phyloP scores from a whole-genome alignment of 2,329 filamentous ascomycete species.

The Alternaria sp. region DNA sequence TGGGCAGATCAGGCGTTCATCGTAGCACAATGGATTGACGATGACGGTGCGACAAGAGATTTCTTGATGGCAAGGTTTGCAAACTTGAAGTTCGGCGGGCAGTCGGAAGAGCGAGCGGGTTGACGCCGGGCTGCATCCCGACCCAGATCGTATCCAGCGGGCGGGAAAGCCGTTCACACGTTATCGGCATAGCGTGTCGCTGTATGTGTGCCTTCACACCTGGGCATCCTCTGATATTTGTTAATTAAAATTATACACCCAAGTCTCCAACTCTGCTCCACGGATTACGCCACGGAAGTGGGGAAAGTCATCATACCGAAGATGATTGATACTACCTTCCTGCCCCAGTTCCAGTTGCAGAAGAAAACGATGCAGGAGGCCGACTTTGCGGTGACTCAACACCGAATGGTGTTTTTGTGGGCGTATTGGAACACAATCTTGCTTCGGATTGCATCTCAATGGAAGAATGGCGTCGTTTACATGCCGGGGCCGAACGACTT shows the following conservation, averaged over 20 bases:
- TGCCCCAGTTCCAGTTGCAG: conserved; percentile 44
- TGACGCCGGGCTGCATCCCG: not conserved
- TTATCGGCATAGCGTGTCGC: conserved; percentile 7
- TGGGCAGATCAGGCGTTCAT: conserved; percentile 72
- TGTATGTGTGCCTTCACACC: conserved; percentile 12
- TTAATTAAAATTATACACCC: conserved; percentile 12
- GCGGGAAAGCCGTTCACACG: conserved; percentile 3
- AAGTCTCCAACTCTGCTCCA: conserved; percentile 10
- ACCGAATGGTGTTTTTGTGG: conserved; percentile 45
- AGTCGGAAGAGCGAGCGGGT: conserved; percentile 2
- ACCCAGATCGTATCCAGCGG: conserved; percentile 3
- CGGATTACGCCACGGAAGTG: conserved; percentile 21
- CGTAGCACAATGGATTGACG: conserved; percentile 66
- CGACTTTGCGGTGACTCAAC: conserved; percentile 46
- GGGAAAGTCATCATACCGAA: conserved; percentile 43
- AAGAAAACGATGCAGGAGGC: conserved; percentile 31
- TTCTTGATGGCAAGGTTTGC: conserved; percentile 58
- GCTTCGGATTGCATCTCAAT: conserved; percentile 39
- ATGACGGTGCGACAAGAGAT: conserved; percentile 53
- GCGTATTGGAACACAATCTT: conserved; percentile 50
- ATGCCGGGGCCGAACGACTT: conserved; percentile 48
- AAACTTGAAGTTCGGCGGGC: conserved; percentile 11
- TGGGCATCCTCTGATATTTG: conserved; percentile 6
- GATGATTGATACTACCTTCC: conserved; percentile 48
- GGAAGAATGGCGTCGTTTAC: conserved; percentile 44